A percentile compares a stretch with the other conserved stretches of the same genome.
These are phyloP conservation scores for Claviceps digitariae DNA, from an alignment of 2,329 filamentous ascomycete species.

Conservation along the genomic window DNA sequence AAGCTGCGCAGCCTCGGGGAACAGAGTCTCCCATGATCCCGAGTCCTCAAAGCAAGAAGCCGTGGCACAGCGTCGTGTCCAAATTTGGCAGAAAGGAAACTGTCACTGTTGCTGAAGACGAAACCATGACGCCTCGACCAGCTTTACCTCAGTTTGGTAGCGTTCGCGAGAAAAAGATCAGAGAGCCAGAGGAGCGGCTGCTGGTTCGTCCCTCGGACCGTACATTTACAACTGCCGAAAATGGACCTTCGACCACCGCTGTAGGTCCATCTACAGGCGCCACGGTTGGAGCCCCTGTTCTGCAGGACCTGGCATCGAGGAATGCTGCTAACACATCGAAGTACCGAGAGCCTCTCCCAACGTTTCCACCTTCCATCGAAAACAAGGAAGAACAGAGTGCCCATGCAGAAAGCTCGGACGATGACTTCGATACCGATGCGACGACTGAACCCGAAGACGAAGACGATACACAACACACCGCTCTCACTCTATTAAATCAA, in stretches of 20 bases:
- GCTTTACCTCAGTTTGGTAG: slow-evolving; percentile 64
- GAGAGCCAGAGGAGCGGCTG: slow-evolving; percentile 40
- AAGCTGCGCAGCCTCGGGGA: slow-evolving; percentile 25
- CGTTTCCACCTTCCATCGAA: slow-evolving; percentile 57
- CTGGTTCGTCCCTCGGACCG: slow-evolving; percentile 40
- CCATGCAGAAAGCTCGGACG: slow-evolving; percentile 23
- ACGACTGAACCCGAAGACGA: slow-evolving; percentile 7
- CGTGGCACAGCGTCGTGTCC: slow-evolving; percentile 39
- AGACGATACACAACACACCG: not conserved
- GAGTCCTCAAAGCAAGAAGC: slow-evolving; percentile 25
- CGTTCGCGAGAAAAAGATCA: slow-evolving; percentile 48
- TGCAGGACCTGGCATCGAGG: slow-evolving; percentile 38
- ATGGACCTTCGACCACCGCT: slow-evolving; percentile 1
- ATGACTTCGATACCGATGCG: slow-evolving; percentile 13
- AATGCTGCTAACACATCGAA: slow-evolving; percentile 43
- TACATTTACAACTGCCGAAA: slow-evolving; percentile 10
- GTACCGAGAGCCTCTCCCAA: slow-evolving; percentile 52
- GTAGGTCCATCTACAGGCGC: slow-evolving; percentile 46
- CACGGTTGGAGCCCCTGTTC: slow-evolving; percentile 40
- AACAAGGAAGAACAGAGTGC: slow-evolving; percentile 48
- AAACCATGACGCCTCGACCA: slow-evolving; percentile 61
- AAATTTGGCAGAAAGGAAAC: slow-evolving; percentile 36
- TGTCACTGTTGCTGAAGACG: slow-evolving; percentile 41
- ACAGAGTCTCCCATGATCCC: slow-evolving; percentile 25
- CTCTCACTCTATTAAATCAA: not conserved